Conservation (phyloP, 192 early-diverging fungal species). For the Geranomyces michiganensis region DNA sequence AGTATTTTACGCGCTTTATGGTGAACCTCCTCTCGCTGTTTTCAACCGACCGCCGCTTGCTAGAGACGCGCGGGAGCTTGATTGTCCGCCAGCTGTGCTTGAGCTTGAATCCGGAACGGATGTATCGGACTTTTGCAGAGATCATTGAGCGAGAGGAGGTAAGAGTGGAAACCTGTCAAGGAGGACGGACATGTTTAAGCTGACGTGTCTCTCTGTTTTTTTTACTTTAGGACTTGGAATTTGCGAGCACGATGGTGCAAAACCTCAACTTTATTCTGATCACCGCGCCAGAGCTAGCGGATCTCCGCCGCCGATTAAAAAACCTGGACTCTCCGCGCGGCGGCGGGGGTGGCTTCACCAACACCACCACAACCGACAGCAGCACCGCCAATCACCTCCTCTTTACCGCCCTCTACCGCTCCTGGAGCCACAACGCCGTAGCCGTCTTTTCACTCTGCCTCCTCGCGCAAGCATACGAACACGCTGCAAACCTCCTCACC, state of each 20-base stretch:
- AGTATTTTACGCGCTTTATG: slow-evolving; percentile 88
- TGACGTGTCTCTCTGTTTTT: neutral
- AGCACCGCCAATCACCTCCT: slow-evolving; percentile 37
- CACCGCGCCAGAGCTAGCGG: slow-evolving; percentile 88
- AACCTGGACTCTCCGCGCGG: slow-evolving; percentile 64
- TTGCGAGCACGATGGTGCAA: slow-evolving; percentile 96
- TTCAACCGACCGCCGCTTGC: slow-evolving; percentile 79
- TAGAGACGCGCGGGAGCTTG: slow-evolving; percentile 88
- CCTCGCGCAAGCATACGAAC: slow-evolving; percentile 95
- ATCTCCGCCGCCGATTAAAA: slow-evolving; percentile 78
- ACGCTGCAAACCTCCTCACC: slow-evolving; percentile 77
- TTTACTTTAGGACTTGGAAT: slow-evolving; percentile 78
- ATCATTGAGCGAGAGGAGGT: slow-evolving; percentile 84
- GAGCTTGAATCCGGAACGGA: slow-evolving; percentile 86
- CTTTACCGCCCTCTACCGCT: slow-evolving; percentile 84
- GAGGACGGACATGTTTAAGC: neutral
- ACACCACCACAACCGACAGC: too few relatives aligned
- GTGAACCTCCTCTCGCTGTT: slow-evolving; percentile 88
- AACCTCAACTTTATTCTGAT: slow-evolving; percentile 95
- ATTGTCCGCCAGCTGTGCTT: slow-evolving; percentile 94
- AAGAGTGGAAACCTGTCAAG: neutral
- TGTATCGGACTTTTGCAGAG: slow-evolving; percentile 85
- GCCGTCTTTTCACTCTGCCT: slow-evolving; percentile 92
- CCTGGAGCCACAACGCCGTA: slow-evolving; percentile 98
- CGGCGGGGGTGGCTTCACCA: too few relatives aligned